Percentiles rank a stretch among this genome's conserved stretches.
Conservation (phyloP, 78 protist genomes). For the Pigoraptor vietnamica region DNA sequence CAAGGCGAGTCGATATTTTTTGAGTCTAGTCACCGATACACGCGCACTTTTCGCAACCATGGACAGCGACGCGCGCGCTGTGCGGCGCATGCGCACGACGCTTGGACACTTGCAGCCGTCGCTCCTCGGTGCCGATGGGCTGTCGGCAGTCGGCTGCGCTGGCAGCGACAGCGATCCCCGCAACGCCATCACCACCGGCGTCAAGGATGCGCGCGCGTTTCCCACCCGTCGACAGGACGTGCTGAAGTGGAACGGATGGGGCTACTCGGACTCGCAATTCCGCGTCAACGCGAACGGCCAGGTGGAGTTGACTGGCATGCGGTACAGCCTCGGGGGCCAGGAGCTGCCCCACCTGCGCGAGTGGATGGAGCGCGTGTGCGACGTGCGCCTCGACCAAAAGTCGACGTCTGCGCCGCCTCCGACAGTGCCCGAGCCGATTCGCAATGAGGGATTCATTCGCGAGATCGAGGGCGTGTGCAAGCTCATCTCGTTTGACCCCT, state of each 20-base stretch:
- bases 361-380: conserved; percentile 27
- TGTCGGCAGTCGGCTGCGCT: background rate
- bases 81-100: background rate
- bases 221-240: background rate
- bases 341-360: conserved; percentile 26
- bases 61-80: too few species aligned
- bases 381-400: background rate
- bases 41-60: too few species aligned
- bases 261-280: conserved; percentile 41
- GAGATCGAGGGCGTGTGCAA: background rate
- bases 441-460: conserved; percentile 14
- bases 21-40: too few species aligned
- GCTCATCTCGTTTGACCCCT: background rate
- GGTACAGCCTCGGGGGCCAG: conserved; percentile 26
- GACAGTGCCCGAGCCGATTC: conserved; percentile 8
- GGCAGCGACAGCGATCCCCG: background rate
- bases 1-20: too few species aligned
- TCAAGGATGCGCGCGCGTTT: background rate
- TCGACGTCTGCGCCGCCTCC: background rate
- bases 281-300: background rate
- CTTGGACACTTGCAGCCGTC: background rate
- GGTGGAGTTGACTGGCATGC: conserved; percentile 13
- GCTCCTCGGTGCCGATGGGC: background rate
- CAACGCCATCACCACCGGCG: background rate
- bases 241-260: conserved; percentile 43